phyloP scores from a whole-genome alignment of 495 filamentous ascomycete genomes.

The Daldinia vernicosa region DNA sequence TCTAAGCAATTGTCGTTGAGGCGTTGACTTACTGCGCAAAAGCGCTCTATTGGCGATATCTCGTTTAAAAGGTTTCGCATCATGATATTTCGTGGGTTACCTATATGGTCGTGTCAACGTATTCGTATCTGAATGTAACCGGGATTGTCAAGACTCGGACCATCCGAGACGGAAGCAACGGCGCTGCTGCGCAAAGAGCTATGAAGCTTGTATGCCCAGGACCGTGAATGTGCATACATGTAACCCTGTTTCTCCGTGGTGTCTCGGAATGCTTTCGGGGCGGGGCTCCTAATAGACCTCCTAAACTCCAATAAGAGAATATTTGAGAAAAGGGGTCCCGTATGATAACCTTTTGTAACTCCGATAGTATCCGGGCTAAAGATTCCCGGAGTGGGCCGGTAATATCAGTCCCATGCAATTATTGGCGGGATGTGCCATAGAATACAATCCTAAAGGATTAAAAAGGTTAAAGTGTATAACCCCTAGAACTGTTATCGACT shows the following conservation, averaged over 20 bases:
- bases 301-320: background rate
- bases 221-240: background rate
- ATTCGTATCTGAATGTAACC: background rate
- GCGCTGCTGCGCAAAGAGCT: no score
- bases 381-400: background rate
- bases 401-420: background rate
- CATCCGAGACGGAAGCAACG: background rate
- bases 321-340: background rate
- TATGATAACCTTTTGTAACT: background rate
- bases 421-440: background rate
- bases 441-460: background rate
- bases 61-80: background rate
- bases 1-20: background rate
- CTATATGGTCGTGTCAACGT: background rate
- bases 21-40: background rate
- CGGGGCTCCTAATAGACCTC: background rate
- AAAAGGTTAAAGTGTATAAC: background rate
- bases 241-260: background rate
- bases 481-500: no score
- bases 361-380: background rate
- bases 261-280: background rate
- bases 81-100: background rate
- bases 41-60: background rate
- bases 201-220: background rate
- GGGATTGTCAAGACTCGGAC: background rate